Evolutionary conservation across 345 rosid genomes (phyloP), one percentile per base, ranked within the genome.

Genomic region (Populus nigra): DNA sequence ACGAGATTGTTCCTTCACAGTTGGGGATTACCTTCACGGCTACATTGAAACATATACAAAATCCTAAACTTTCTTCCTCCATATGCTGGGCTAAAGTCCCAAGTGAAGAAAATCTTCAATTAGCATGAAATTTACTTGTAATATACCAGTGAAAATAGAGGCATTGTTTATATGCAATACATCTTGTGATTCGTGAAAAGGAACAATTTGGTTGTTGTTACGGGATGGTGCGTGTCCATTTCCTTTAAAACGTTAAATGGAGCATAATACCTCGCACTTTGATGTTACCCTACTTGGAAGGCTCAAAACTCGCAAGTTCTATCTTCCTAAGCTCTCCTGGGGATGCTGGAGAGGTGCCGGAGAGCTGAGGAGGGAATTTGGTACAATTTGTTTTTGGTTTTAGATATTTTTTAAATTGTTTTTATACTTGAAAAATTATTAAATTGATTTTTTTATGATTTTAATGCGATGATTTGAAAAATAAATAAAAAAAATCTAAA

Each of bases 121-220:
- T 57, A 57, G 29, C 63, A n/a, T 33, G 36, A 63, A 41, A 47
- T 65, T 45, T 73, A 49, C 50, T 8, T 3, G 36, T 45, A 65
- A 36, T 27, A 39, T 39, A 39, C 43, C 43, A 27, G 25, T 81
- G 35, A 59, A 50, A 35, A 57, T 36, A 5, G 22, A 68, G 39
- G 43, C 73, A 7, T 71, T 62, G 47, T 80, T 70, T 66, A 73
- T 69, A 6, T 72, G 68, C 29, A 76, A 72, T 63, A 31, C 25
- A 78, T 69, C 22, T 29, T 35, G 31, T 23, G 68, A 59, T 22
- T n/a, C 68, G 8, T 47, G 20, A 18, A 66, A 71, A 38, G 5
- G 50, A 69, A 20, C 67, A 25, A 36, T 27, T 33, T 41, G 45
- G 45, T 41, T 0, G 45, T 43, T 18, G 16, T 11, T 43, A 16